Evolutionary conservation across 441 rosid species (phyloP), one percentile per base, ranked within the genome.

Genomic region (Syzygium syzygioides): DNA sequence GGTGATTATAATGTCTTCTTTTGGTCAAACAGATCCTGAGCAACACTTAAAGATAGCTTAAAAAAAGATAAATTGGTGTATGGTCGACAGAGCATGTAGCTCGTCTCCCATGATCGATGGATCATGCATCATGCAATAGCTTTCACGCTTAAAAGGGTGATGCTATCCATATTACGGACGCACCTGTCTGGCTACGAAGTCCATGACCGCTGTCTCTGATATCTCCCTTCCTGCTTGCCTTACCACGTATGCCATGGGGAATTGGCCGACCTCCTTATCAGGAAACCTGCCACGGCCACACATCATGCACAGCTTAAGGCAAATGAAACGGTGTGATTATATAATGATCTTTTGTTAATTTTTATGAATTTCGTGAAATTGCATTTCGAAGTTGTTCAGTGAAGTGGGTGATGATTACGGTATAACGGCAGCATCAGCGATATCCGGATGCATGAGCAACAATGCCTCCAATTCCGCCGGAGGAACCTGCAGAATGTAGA

Each of bases 381-480:
- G 83, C 83, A 76, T 76, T 37, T 76, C 83, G 14, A 76, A 76
- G 9, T 23, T 12, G 52, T 23, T 76, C 0, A 5, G 83, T 26
- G 50, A 76, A 6, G 3, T 23, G 52, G 52, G 83, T 41, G 83
- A 34, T 14, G 86, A 96, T 94, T 92, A 97, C 98, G 98, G 99
- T 88, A 97, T 93, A 13, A 97, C 99, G 6, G 99, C 99, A 60
- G 95, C 94, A 92, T 97, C 99, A 37, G 93, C 89, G 87, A 98
- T 92, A 88, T 95, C 95, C 1, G 94, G 93, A 93, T 97, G 99
- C 62, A 96, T 52, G 88, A 97, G 96, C 90, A 97, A 87, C 94
- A 97, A 89, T 66, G 99, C 98, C 91, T 98, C 99, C 37, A 97
- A 92, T 87, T 98, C 99, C 32, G 99, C 98, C 7, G 98, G 99